phyloP scores from a whole-genome alignment of 2,329 filamentous ascomycete species.

The Pseudopyricularia cyperi region DNA sequence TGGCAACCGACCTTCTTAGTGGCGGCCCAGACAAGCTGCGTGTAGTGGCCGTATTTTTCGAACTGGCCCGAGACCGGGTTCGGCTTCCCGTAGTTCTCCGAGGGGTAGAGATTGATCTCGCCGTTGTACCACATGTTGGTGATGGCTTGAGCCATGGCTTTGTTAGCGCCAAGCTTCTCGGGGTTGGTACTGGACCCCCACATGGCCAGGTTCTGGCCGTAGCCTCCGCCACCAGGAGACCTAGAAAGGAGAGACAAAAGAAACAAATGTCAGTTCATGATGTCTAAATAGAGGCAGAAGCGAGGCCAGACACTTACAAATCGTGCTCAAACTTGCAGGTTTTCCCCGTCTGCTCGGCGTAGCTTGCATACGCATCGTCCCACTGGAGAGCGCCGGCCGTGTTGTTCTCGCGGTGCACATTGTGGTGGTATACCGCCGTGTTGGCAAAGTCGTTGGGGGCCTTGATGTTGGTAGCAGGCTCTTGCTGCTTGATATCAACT shows the following conservation, averaged over 20 bases:
- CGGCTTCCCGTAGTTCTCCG: slow-evolving; percentile 42
- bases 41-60: slow-evolving; percentile 60
- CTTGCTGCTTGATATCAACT: neutral
- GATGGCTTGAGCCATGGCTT: slow-evolving; percentile 52
- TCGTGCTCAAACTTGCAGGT: slow-evolving; percentile 65
- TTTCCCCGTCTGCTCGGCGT: slow-evolving; percentile 49
- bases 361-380: slow-evolving; percentile 48
- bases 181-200: slow-evolving; percentile 29
- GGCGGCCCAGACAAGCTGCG: slow-evolving; percentile 59
- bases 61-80: slow-evolving; percentile 51
- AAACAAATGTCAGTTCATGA: neutral
- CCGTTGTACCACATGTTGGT: slow-evolving; percentile 83
- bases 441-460: slow-evolving; percentile 15
- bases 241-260: too few species aligned
- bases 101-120: slow-evolving; percentile 48
- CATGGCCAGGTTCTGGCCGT: slow-evolving; percentile 88
- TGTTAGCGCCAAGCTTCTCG: slow-evolving; percentile 31
- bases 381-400: slow-evolving; percentile 52
- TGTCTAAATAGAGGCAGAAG: neutral
- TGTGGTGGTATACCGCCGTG: slow-evolving; percentile 60
- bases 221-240: slow-evolving; percentile 45
- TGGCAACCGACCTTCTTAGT: slow-evolving; percentile 52
- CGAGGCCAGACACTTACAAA: slow-evolving; percentile 41
- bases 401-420: slow-evolving; percentile 76
- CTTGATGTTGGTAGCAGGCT: neutral